Base-by-base conservation (phyloP, 805 yeast genomes). In the Isabelozyma heimii region DNA sequence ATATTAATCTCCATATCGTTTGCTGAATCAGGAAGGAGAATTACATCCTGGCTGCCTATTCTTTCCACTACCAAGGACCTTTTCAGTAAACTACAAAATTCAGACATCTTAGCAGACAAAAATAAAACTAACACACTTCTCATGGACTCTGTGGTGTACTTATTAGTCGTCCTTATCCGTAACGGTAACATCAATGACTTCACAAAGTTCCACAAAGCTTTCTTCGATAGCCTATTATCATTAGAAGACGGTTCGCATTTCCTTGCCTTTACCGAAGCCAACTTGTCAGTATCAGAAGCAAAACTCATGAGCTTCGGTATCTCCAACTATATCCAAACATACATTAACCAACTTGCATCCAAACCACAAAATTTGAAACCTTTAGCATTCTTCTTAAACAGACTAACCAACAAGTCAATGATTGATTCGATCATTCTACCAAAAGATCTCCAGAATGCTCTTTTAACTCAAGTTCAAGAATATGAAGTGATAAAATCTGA, bases 21-120 rank as follows among this genome's bases (percentile, higher is more conserved):
- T 64, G 83, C 88, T 2, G 91, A 86, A 51, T 82, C 89, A 43
- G 94, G 94, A 57, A 77, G 66, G 51, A 85, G 83, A 57, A 75
- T 85, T 3, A 58, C 73, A 1, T 66, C 74, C 52, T 87, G 92
- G 92, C 46, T 49, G 2, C 50, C 55, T 3, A 43, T 73, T 2
- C 47, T 66, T 12, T 42, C 50, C 5, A 50, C 60, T 8, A 52
- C 67, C 2, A 54, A 59, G 5, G 44, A 47, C 4, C 52, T 74
- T 27, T 44, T 67, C 9, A 50, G 52, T 28, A 58, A 56, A 40
- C 48, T 61, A 43, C 7, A 51, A 43, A 9, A 47, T 52, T 9
- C 37, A 41, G 10, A 15, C 59, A 24, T 48, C 14, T 37, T 56
- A 30, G 35, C 35, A 4, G 8, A 30, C 10, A 13, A 30, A 8